A percentile compares a stretch with the other conserved stretches of the same genome.
phyloP scores from a whole-genome alignment of 1,284 basidiomycete species.

The Puccinia hordei region DNA sequence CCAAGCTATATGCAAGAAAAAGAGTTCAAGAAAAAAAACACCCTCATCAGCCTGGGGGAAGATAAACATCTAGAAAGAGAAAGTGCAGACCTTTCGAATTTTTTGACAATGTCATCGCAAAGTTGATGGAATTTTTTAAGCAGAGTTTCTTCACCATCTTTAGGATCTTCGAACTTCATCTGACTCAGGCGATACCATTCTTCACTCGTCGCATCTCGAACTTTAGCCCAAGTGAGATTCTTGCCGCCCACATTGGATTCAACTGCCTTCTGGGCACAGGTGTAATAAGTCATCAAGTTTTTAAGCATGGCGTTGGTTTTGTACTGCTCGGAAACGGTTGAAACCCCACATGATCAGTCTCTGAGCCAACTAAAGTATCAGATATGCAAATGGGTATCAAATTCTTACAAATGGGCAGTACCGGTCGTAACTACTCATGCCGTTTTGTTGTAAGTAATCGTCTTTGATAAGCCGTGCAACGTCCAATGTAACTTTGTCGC shows the following conservation, averaged over 20 bases:
- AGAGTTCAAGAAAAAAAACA: not conserved
- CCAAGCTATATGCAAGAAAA: not conserved
- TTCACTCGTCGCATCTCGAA: conserved; percentile 83
- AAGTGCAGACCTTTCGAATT: conserved; percentile 55
- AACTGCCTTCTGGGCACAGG: conserved; percentile 81
- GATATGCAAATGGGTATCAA: conserved; percentile 73
- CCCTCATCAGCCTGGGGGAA: not conserved
- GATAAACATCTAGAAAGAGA: not conserved
- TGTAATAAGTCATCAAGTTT: conserved; percentile 94
- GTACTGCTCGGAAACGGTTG: conserved; percentile 52
- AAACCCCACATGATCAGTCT: not conserved
- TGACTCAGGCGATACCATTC: conserved; percentile 94
- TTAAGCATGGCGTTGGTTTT: conserved; percentile 82
- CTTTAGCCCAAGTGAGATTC: conserved; percentile 87
- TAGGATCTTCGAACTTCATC: conserved; percentile 87
- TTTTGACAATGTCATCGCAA: conserved; percentile 57
- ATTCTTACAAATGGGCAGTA: conserved; percentile 78
- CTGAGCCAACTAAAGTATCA: not conserved
- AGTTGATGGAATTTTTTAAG: conserved; percentile 57
- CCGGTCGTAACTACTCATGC: conserved; percentile 95
- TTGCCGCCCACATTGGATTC: conserved; percentile 65
- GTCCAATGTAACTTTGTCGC: conserved; percentile 97
- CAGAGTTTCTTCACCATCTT: conserved; percentile 59
- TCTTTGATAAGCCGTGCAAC: conserved; percentile 94
- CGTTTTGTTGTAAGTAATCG: conserved; percentile 98